phyloP scores from a whole-genome alignment of 495 filamentous ascomycete genomes.

The Hypoxylon rickii region DNA sequence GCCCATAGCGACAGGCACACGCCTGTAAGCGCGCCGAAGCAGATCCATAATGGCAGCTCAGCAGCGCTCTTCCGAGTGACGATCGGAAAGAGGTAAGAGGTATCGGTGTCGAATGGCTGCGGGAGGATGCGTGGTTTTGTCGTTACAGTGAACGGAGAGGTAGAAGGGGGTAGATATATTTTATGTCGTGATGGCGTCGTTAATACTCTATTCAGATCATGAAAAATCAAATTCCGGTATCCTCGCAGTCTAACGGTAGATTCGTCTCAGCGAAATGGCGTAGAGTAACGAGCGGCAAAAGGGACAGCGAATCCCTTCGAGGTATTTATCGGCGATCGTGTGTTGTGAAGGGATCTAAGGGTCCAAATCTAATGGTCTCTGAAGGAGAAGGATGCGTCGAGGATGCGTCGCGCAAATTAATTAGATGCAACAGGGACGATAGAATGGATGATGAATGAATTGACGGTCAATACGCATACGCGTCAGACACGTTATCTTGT shows the following conservation, averaged over 20 bases:
- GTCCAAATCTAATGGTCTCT: too few relatives aligned
- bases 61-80: conserved; percentile 12
- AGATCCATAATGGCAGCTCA: conserved; percentile 54
- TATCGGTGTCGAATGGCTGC: too few relatives aligned
- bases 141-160: not conserved
- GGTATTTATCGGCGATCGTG: conserved; percentile 2
- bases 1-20: conserved; percentile 46
- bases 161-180: too few relatives aligned
- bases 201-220: conserved; percentile 16
- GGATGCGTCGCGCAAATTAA: not conserved
- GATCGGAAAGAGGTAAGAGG: too few relatives aligned
- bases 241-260: conserved; percentile 23
- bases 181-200: conserved; percentile 14
- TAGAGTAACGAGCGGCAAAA: conserved; percentile 36
- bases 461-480: conserved; percentile 24
- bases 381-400: not conserved
- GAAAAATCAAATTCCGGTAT: conserved; percentile 7
- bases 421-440: not conserved
- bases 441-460: not conserved
- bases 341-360: too few relatives aligned
- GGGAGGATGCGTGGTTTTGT: too few relatives aligned
- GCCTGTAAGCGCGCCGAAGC: conserved; percentile 57
- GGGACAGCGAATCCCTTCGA: conserved; percentile 16
- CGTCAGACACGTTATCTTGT: conserved; percentile 25
- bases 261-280: conserved; percentile 12